Evolutionary conservation across 2,329 filamentous ascomycete genomes (phyloP).

Genomic region (Phyllosticta citribraziliensis): DNA sequence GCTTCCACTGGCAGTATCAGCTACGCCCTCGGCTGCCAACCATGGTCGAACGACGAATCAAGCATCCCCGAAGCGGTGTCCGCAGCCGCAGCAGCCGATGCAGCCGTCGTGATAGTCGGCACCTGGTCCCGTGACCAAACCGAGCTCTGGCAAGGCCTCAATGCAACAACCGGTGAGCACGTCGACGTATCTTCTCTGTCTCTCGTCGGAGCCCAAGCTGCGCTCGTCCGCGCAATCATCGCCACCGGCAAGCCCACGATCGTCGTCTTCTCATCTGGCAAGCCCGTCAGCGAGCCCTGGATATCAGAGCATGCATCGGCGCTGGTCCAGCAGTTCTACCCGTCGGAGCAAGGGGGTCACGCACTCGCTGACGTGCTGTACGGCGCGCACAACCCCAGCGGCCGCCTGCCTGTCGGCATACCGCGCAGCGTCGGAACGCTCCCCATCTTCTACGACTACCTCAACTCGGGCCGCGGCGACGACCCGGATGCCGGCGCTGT

Average conservation of each 20-base stretch:
- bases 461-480: constrained; percentile 52
- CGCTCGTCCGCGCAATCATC: constrained; percentile 57
- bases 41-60: constrained; percentile 61
- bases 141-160: constrained; percentile 60
- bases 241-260: constrained; percentile 58
- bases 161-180: constrained; percentile 67
- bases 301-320: constrained; percentile 55
- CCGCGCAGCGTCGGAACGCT: constrained; percentile 57
- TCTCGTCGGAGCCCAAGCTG: constrained; percentile 60
- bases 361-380: constrained; percentile 55
- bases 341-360: constrained; percentile 57
- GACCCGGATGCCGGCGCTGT: constrained; percentile 40
- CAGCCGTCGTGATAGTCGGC: constrained; percentile 63
- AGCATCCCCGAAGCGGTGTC: constrained; percentile 58
- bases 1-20: constrained; percentile 49
- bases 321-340: constrained; percentile 66
- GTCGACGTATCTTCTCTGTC: constrained; percentile 55
- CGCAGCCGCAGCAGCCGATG: constrained; percentile 55
- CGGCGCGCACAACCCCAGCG: constrained; percentile 38
- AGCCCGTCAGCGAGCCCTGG: constrained; percentile 65
- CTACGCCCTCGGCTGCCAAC: constrained; percentile 61
- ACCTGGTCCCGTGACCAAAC: constrained; percentile 67
- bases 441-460: constrained; percentile 63
- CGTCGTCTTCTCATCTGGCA: constrained; percentile 59
- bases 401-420: constrained; percentile 57